phyloP scores from a whole-genome alignment of 2,329 filamentous ascomycete species.

The Plenodomus biglobosus region DNA sequence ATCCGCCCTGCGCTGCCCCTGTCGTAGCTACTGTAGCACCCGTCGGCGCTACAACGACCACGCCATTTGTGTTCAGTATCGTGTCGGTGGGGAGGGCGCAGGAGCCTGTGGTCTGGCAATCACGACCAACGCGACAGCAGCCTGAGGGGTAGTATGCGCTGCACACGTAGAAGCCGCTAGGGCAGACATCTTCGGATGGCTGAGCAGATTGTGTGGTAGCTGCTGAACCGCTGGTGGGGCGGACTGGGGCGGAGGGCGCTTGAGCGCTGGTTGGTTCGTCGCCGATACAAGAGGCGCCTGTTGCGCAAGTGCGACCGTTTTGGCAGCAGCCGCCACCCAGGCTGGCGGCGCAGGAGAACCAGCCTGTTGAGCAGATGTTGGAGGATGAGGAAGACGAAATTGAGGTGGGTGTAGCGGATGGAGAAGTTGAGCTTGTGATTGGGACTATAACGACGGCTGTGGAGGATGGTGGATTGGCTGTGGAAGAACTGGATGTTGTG shows the following conservation, averaged over 20 bases:
- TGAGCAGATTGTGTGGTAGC: conserved; percentile 59
- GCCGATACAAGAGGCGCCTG: conserved; percentile 43
- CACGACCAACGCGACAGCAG: conserved; percentile 84
- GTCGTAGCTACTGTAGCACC: conserved; percentile 48
- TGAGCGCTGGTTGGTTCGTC: conserved; percentile 36
- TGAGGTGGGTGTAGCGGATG: conserved; percentile 13
- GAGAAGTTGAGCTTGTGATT: conserved; percentile 20
- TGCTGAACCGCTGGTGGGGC: conserved; percentile 48
- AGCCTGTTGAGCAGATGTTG: conserved; percentile 49
- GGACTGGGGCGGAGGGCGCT: conserved; percentile 46
- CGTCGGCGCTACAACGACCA: conserved; percentile 68
- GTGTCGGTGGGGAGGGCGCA: conserved; percentile 66
- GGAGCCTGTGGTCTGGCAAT: conserved; percentile 74
- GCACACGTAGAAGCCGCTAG: conserved; percentile 90
- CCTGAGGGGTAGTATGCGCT: conserved; percentile 77
- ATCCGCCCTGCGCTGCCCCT: conserved; percentile 44
- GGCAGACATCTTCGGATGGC: conserved; percentile 68
- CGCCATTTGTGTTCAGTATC: conserved; percentile 64
- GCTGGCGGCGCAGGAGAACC: conserved; percentile 49
- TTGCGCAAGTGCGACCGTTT: conserved; percentile 49
- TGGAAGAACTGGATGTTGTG: conserved; percentile 22
- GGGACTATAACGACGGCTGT: conserved; percentile 47
- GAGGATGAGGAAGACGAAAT: conserved; percentile 43
- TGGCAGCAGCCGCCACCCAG: conserved; percentile 55
- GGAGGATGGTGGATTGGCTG: conserved; percentile 33